A percentile compares a stretch with the other conserved stretches of the same genome.
These are phyloP conservation scores for Prunus persica DNA, from an alignment of 306 rosid species.

Conservation along the genomic window DNA sequence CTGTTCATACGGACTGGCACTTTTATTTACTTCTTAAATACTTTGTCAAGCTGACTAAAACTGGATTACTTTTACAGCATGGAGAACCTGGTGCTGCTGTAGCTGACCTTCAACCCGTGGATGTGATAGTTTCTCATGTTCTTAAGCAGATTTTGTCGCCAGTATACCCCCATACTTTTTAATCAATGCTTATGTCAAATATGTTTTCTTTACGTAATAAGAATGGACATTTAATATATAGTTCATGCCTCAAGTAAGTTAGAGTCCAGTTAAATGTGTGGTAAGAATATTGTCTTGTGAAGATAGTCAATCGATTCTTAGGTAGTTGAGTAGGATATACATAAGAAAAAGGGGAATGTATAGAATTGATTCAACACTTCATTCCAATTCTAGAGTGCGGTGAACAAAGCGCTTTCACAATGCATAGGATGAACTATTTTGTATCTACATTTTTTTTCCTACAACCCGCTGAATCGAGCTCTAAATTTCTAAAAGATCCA, in stretches of 20 bases:
- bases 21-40: neutral
- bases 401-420: neutral
- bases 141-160: constrained; percentile 73
- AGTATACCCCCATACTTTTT: constrained; percentile 48
- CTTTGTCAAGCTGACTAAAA: constrained; percentile 27
- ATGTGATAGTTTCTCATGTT: constrained; percentile 81
- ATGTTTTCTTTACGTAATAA: neutral
- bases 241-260: no score
- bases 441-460: neutral
- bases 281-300: neutral
- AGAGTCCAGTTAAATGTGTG: neutral
- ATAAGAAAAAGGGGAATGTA: neutral
- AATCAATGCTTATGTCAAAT: constrained; percentile 3
- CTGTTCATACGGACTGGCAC: neutral
- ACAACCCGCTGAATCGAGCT: neutral
- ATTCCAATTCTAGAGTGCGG: neutral
- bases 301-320: neutral
- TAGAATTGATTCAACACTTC: neutral
- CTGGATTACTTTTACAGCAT: constrained; percentile 57
- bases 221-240: neutral
- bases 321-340: neutral
- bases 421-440: neutral
- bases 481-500: constrained; percentile 6
- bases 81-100: constrained; percentile 96
- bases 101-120: constrained; percentile 80